Base-by-base conservation (phyloP, 495 filamentous ascomycete genomes). In the Penicillium cinerascens region DNA sequence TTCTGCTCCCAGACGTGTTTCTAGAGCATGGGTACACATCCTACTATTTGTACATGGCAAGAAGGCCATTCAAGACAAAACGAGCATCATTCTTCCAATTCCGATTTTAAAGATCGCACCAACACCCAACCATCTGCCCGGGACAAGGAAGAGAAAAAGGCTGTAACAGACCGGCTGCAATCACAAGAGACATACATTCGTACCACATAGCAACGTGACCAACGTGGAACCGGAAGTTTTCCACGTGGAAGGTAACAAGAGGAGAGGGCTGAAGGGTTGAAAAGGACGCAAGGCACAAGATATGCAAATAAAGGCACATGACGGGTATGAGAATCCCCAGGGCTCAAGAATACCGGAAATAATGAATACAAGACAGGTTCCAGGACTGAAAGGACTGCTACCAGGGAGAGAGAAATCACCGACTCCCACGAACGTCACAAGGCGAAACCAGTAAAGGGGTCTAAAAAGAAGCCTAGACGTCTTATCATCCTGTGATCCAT, bases 121-220 rank as follows among this genome's bases (percentile, higher is more conserved):
- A 43, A 59, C 33, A 43, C n/a, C 42, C 35, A 36, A 49, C 53
- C 20, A 41, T 10, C 21, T 27, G 42, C 9, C 49, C 25, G 35
- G 36, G 41, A 33, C 23, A 46, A 48, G 23, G 37, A 26, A 21
- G 18, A 13, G 29, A 22, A 25, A 52, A 49, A 25, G 35, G 40
- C 27, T 42, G 22, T 44, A 49, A 58, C 47, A 55, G 48, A 59
- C 56, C 52, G 44, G 56, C 56, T 59, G 51, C 45, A 54, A 59
- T 47, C 20, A 50, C 49, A 56, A 53, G 47, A 59, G 26, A 57
- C 54, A 44, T 63, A 60, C 54, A 58, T 49, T 60, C 62, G 52
- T 61, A 58, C 49, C 61, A 61, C 59, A 55, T 63, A 54, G 49
- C 56, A 63, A 57, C 59, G 48, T 52, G 41, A 60, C 41, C 51